Conservation (phyloP, 768 basidiomycete species). For the Rhodocollybia butyracea region DNA sequence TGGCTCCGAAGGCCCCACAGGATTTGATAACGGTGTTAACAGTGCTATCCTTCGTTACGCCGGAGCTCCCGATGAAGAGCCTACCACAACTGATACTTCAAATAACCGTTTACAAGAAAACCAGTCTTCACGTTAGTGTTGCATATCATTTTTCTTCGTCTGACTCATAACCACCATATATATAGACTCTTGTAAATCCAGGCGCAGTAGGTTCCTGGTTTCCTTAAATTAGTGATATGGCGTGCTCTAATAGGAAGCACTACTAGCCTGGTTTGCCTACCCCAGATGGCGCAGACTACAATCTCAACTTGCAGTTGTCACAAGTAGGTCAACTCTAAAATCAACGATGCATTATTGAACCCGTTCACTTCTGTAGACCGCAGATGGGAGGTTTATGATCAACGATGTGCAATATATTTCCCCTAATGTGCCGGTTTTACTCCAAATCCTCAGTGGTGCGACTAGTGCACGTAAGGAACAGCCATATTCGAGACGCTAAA, state of each 20-base stretch:
- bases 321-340: neutral
- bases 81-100: constrained; percentile 12
- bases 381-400: constrained; percentile 18
- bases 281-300: constrained; percentile 27
- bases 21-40: constrained; percentile 27
- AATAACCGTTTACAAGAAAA: too few relatives aligned
- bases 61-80: constrained; percentile 31
- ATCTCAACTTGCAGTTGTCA: constrained; percentile 15
- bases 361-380: constrained; percentile 3
- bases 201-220: too few relatives aligned
- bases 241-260: too few relatives aligned
- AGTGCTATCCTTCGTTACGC: constrained; percentile 38
- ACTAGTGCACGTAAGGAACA: too few relatives aligned
- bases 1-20: constrained; percentile 23
- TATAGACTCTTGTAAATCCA: too few relatives aligned
- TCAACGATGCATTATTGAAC: neutral
- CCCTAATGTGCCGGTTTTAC: constrained; percentile 49
- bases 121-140: too few relatives aligned
- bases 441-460: constrained; percentile 58
- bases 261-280: too few relatives aligned
- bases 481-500: too few relatives aligned
- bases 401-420: constrained; percentile 29
- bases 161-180: too few relatives aligned
- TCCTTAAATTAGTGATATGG: too few relatives aligned
- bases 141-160: too few relatives aligned